Base-by-base conservation (phyloP, 176 grass and related monocot species). In the Eragrostis nindensis region DNA sequence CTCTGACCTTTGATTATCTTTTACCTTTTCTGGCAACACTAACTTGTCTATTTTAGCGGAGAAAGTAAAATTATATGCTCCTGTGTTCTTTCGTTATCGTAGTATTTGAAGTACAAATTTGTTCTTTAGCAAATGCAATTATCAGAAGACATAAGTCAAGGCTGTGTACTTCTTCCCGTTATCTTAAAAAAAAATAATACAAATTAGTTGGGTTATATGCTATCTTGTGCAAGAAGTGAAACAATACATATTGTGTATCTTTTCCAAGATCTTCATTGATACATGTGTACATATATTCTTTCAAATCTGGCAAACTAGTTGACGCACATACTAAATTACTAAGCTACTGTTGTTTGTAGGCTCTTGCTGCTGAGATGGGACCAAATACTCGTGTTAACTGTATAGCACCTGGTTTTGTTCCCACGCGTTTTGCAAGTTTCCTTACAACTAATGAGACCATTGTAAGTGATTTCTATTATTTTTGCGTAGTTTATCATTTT, bases 361-460 rank as follows among this genome's bases (percentile, higher is more conserved):
- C 86, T 81, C 87, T 98, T 79, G 92, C 96, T 76, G 50, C 90
- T 65, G 96, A 95, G 75, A 93, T 98, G 92, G 87, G 90, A 6
- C 95, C 92, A 83, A 43, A 95, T 78, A 94, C 92, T 73, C 92
- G 95, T 74, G 90, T 98, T 64, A 98, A 98, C 83, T 98, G 96
- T 81, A 86, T 98, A 82, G 96, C 96, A 69, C 96, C 96, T 86
- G 96, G 96, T 86, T 98, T 98, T 80, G 96, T 98, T 70, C 96
- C 96, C 39, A 98, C 96, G 25, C 80, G 85, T 78, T 98, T 98
- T 89, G 90, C 96, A 88, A 60, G 77, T 75, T 98, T 98, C 71
- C 88, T 95, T 25, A 91, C 84, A 56, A 86, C 73, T 74, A 91
- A 95, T 84, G 92, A 86, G 16, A 66, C 79, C 61, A 16, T 98